A percentile compares a stretch with the other conserved stretches of the same genome.
phyloP scores from a whole-genome alignment of 441 rosid species.

The Corymbia citriodora region DNA sequence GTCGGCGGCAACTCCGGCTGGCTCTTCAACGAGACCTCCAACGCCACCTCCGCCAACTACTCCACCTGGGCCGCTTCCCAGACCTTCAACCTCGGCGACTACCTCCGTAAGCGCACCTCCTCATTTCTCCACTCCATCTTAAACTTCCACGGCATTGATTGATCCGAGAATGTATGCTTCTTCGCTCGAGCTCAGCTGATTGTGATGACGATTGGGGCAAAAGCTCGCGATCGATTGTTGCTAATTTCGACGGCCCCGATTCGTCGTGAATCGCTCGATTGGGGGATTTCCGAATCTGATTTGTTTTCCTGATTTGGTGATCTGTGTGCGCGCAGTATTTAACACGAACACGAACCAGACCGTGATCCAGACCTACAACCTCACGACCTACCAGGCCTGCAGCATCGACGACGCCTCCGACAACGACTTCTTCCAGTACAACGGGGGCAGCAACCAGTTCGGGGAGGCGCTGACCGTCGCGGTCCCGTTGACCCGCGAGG shows the following conservation, averaged over 20 bases:
- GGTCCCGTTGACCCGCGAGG: constrained; percentile 42
- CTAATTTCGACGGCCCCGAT: not conserved
- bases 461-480: constrained; percentile 24
- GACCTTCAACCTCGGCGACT: constrained; percentile 61
- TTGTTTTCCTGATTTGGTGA: not conserved
- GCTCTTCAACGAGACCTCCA: constrained; percentile 44
- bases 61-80: constrained; percentile 44
- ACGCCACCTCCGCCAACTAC: constrained; percentile 40
- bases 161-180: not conserved
- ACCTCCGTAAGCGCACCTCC: constrained; percentile 33
- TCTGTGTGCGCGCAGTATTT: constrained; percentile 29
- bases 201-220: not conserved
- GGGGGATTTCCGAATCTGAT: not conserved
- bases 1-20: constrained; percentile 52
- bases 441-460: constrained; percentile 29
- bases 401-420: constrained; percentile 27
- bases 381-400: constrained; percentile 41
- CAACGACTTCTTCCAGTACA: constrained; percentile 33
- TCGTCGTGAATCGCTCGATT: not conserved
- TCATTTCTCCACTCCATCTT: not conserved
- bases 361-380: constrained; percentile 53
- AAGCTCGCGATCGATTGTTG: not conserved
- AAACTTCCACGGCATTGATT: not conserved
- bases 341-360: constrained; percentile 47
- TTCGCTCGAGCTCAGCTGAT: not conserved